Conservation (phyloP, 2,329 filamentous ascomycete genomes). For the Fusarium stilboides region DNA sequence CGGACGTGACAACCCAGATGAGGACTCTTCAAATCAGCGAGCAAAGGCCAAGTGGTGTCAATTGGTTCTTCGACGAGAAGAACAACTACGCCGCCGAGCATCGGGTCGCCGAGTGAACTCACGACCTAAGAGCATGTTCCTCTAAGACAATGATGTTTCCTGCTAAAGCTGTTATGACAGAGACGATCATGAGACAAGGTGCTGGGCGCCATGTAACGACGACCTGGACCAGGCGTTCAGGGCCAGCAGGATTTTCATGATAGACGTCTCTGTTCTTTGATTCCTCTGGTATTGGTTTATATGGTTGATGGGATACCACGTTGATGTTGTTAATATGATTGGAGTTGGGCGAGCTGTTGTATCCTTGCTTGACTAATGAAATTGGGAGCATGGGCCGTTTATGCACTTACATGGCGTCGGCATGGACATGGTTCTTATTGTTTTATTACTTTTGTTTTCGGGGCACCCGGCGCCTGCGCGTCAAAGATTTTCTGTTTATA, state of each 20-base stretch:
- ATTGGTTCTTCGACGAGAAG: slow-evolving; percentile 75
- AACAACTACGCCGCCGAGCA: slow-evolving; percentile 68
- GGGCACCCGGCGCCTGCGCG: slow-evolving; percentile 44
- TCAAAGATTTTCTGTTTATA: slow-evolving; percentile 46
- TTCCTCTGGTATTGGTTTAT: slow-evolving; percentile 39
- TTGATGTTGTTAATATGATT: slow-evolving; percentile 49
- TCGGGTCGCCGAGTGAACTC: slow-evolving; percentile 69
- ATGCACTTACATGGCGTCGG: slow-evolving; percentile 50
- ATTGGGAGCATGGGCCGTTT: slow-evolving; percentile 48
- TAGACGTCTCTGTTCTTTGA: slow-evolving; percentile 46
- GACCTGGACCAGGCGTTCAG: slow-evolving; percentile 51
- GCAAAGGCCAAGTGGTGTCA: slow-evolving; percentile 76
- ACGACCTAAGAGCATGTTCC: slow-evolving; percentile 71
- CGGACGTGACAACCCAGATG: slow-evolving; percentile 68
- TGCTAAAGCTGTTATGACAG: slow-evolving; percentile 21
- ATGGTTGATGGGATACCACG: slow-evolving; percentile 39
- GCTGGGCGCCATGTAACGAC: slow-evolving; percentile 44
- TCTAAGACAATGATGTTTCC: slow-evolving; percentile 54
- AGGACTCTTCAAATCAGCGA: slow-evolving; percentile 60
- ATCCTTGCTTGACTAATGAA: slow-evolving; percentile 44
- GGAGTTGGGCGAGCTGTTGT: slow-evolving; percentile 47
- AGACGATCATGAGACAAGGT: slow-evolving; percentile 44
- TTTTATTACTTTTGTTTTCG: slow-evolving; percentile 31
- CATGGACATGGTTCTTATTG: slow-evolving; percentile 44
- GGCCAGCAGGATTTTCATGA: slow-evolving; percentile 40